These are phyloP conservation scores for Phytopythium aichiense DNA, from an alignment of 352 stramenopile genomes.

Conservation along the genomic window DNA sequence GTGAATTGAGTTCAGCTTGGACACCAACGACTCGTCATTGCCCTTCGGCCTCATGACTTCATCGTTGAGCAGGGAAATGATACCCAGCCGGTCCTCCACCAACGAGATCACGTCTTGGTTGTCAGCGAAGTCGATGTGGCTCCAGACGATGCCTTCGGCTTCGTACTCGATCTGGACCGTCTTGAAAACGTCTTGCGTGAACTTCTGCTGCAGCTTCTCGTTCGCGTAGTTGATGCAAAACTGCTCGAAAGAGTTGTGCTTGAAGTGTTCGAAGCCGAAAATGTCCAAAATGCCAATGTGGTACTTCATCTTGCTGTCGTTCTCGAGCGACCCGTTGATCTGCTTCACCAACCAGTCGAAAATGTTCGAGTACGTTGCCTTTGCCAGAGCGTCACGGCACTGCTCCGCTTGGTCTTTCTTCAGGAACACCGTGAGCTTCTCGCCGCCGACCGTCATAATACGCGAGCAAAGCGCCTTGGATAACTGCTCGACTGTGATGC, in stretches of 20 bases:
- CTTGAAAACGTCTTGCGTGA: constrained; percentile 90
- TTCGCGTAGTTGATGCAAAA: constrained; percentile 93
- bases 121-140: constrained; percentile 89
- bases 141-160: constrained; percentile 91
- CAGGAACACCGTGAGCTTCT: constrained; percentile 69
- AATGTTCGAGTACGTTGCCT: constrained; percentile 95
- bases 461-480: constrained; percentile 90
- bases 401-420: constrained; percentile 87
- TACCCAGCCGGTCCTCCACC: constrained; percentile 85
- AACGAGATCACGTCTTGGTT: constrained; percentile 88
- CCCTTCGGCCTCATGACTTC: constrained; percentile 87
- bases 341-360: constrained; percentile 96
- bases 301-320: constrained; percentile 78
- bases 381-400: constrained; percentile 93
- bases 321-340: constrained; percentile 90
- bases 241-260: constrained; percentile 94
- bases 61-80: constrained; percentile 90
- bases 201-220: constrained; percentile 92
- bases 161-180: constrained; percentile 95
- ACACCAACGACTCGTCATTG: constrained; percentile 83
- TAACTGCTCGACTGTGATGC: constrained; percentile 87
- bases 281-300: constrained; percentile 97
- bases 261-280: constrained; percentile 99
- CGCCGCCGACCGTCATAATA: constrained; percentile 79
- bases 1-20: constrained; percentile 77